Conservation (phyloP, 768 basidiomycete genomes). For the Rhizopogon roseolus region DNA sequence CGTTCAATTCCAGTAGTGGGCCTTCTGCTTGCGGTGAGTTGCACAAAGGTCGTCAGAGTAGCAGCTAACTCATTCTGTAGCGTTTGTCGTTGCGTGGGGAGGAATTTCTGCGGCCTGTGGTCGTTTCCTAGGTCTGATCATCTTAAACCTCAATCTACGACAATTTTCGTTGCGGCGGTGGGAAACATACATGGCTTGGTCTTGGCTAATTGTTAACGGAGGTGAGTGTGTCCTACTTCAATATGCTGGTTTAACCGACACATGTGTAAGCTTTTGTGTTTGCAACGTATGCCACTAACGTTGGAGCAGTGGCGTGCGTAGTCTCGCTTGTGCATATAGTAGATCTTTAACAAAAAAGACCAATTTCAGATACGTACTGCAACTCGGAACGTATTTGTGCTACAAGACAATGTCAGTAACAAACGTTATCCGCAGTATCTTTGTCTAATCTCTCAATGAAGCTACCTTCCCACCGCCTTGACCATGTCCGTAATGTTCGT, state of each 20-base stretch:
- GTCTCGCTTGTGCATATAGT: neutral
- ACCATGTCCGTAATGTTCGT: slow-evolving; percentile 30
- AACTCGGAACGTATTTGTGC: slow-evolving; percentile 24
- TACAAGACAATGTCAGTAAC: slow-evolving; percentile 12
- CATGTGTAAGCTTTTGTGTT: slow-evolving; percentile 31
- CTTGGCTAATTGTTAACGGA: slow-evolving; percentile 26
- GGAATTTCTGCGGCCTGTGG: slow-evolving; percentile 34
- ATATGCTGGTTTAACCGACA: neutral
- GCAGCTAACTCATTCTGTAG: slow-evolving; percentile 16
- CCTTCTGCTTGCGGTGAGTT: slow-evolving; percentile 21
- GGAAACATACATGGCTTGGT: slow-evolving; percentile 29
- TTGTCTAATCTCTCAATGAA: slow-evolving; percentile 11
- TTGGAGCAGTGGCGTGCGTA: slow-evolving; percentile 30
- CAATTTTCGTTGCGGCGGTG: slow-evolving; percentile 21
- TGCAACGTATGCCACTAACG: slow-evolving; percentile 33
- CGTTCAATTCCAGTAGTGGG: slow-evolving; percentile 15
- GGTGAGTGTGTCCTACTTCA: slow-evolving; percentile 23
- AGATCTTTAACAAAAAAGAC: neutral
- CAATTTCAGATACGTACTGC: slow-evolving; percentile 13
- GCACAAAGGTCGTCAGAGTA: neutral
- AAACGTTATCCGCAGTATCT: neutral
- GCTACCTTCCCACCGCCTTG: slow-evolving; percentile 36
- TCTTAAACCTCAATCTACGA: slow-evolving; percentile 31
- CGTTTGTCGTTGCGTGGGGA: slow-evolving; percentile 43
- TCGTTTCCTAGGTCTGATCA: slow-evolving; percentile 34